Base-by-base conservation (phyloP, 2,329 filamentous ascomycete species). In the Ustulina deusta region DNA sequence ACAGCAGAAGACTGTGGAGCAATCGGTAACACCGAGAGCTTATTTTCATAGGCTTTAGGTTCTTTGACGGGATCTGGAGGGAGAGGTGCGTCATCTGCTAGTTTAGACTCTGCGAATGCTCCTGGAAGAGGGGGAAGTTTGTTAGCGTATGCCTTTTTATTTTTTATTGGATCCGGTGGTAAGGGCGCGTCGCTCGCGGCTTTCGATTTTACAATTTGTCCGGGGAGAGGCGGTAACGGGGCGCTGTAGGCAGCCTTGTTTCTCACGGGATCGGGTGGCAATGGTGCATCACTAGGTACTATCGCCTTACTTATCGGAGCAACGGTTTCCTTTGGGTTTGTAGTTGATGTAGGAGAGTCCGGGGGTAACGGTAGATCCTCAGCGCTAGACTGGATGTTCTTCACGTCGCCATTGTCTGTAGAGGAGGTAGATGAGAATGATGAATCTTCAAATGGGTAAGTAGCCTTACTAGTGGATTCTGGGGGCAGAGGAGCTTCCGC, bases 401-500 rank as follows among this genome's bases (percentile, higher is more conserved):
- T 71, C 17, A 58, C 38, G 40, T 75, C 74, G 58, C 73, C 68
- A 38, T 67, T 68, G 70, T 75, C 76, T 74, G 67, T 78, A 63
- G 84, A 83, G 60, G 79, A 77, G 69, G 81, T 79, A 54, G 85
- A 87, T 67, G 85, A 86, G 49, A 84, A 85, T 40, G 83, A 84
- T 20, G 84, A 85, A 66, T 86, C 83, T 55, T 83, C 84, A 44
- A 86, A 71, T 57, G 81, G 78, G 73, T 83, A 87, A 58, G 79
- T 76, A 65, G 79, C 77, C 80, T 84, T 87, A 81, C 85, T 89
- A 61, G 82, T 87, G 65, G 84, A 78, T 69, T 88, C 86, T 25
- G 86, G 86, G 38, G 87, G 86, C 4, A 88, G 78, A 65, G 86
- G 86, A 36, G 73, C 73, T 66, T 78, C 75, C 48, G 77, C 74